These are phyloP conservation scores for Globisporangium echinulatum DNA, from an alignment of 352 stramenopile species.

Conservation along the genomic window DNA sequence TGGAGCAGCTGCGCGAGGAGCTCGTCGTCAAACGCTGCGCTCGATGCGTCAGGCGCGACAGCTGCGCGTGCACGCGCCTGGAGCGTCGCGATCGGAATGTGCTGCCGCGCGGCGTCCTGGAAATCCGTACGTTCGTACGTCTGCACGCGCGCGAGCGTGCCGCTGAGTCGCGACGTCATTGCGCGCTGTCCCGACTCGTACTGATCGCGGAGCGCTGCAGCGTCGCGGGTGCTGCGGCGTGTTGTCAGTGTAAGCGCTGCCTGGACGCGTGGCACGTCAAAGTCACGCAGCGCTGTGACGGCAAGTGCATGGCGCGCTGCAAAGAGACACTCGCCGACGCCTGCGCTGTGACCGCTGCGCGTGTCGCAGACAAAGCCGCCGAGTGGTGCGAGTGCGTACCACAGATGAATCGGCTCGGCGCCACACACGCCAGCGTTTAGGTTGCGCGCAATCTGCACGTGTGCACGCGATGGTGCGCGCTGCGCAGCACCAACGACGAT, in stretches of 20 bases:
- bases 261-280: constrained; percentile 19
- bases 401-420: constrained; percentile 36
- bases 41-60: background rate
- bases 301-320: constrained; percentile 22
- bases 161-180: constrained; percentile 41
- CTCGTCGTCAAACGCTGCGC: constrained; percentile 52
- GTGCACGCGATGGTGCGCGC: constrained; percentile 15
- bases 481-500: constrained; percentile 30
- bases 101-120: constrained; percentile 57
- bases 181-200: constrained; percentile 42
- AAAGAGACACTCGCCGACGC: constrained; percentile 73
- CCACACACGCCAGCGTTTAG: constrained; percentile 38
- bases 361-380: constrained; percentile 54
- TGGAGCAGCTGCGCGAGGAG: constrained; percentile 67
- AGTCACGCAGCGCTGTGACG: constrained; percentile 1
- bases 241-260: constrained; percentile 10
- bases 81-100: constrained; percentile 59
- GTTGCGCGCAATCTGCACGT: constrained; percentile 50
- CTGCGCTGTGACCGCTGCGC: constrained; percentile 28
- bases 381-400: constrained; percentile 44
- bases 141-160: constrained; percentile 41
- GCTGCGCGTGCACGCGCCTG: constrained; percentile 60
- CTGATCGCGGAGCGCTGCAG: constrained; percentile 22
- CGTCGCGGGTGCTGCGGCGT: constrained; percentile 15
- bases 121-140: constrained; percentile 62